Base-by-base conservation (phyloP, 1,284 basidiomycete species). In the Peniophora sp. region DNA sequence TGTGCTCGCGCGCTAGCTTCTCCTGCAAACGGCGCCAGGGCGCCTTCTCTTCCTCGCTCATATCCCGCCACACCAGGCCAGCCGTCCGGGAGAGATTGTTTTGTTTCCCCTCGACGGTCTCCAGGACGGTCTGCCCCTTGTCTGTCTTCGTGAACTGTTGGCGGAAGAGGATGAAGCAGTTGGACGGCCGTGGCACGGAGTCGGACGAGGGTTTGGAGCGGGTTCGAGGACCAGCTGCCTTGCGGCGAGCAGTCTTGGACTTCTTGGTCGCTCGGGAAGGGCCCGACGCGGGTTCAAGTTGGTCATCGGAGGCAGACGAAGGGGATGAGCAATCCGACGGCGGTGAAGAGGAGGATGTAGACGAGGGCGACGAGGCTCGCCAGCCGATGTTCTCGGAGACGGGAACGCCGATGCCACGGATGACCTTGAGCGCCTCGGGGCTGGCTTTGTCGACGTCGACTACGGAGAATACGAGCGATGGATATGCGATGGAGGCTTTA, bases 141-240 rank as follows among this genome's bases (percentile, higher is more conserved):
- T 32, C 12, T 12, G 27, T 6, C 6, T 12, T 12, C 27, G 27
- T 32, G 43, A 51, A 20, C 65, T 41, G 39, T 20, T 45, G 44
- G 44, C 89, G 79, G 65, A 87, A 93, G 62, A 92, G 76, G 69
- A 93, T 89, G 71, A 91, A 93, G 23, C 87, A 81, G 64, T 92
- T 93, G 25, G 83, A 73, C 0, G 90, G 91, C 12, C 90, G 80
- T 48, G 85, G 85, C 50, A 90, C 75, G n/a, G n/a, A n/a, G 24
- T 56, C 52, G 36, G 38, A 41, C 16, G 51, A 43, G 16, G 55
- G 50, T 20, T 25, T 25, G 12, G 20, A 23, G 49, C 49, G 49
- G 16, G 49, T 39, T n/a, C 14, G 6, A 22, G 44, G 23, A 10
- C 23, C 23, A 8, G 23, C 14, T 20, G 44, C 23, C 44, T 16